Conservation (phyloP, 495 filamentous ascomycete species). For the Rhizodiscina lignyota region DNA sequence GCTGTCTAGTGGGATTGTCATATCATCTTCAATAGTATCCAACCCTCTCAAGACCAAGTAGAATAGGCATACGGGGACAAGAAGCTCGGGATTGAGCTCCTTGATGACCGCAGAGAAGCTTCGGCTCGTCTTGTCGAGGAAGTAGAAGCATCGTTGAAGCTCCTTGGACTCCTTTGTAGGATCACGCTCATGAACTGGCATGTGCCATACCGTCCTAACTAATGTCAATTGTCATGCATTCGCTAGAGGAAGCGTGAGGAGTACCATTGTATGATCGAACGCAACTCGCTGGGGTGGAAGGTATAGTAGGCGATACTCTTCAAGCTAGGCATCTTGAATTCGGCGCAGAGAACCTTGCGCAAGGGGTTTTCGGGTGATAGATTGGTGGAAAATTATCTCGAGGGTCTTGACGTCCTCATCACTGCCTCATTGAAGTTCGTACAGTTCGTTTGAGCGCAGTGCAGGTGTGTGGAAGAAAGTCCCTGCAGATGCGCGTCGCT, state of each 20-base stretch:
- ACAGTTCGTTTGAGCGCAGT: too few relatives aligned
- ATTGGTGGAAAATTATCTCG: too few relatives aligned
- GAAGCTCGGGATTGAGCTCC: conserved; percentile 83
- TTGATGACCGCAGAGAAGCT: conserved; percentile 90
- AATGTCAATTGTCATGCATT: background rate
- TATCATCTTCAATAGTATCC: conserved; percentile 97
- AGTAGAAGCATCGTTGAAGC: conserved; percentile 66
- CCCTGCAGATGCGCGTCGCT: too few relatives aligned
- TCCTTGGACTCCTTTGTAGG: conserved; percentile 53
- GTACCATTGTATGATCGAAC: conserved; percentile 87
- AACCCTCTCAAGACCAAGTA: conserved; percentile 81
- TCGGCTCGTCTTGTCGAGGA: conserved; percentile 75
- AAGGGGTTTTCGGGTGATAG: too few relatives aligned
- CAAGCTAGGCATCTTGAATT: conserved; percentile 37
- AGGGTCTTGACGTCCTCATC: too few relatives aligned
- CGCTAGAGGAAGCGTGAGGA: background rate
- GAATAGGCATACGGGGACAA: conserved; percentile 82
- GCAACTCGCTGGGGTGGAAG: conserved; percentile 62
- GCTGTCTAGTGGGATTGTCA: conserved; percentile 61
- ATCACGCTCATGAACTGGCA: conserved; percentile 74
- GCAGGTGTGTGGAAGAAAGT: too few relatives aligned
- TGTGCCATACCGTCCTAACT: conserved; percentile 97
- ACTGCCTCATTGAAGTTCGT: too few relatives aligned
- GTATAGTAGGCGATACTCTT: conserved; percentile 54
- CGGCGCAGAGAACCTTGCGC: too few relatives aligned